Percentiles rank a stretch among this genome's conserved stretches.
Evolutionary conservation across 768 basidiomycete genomes (phyloP).

Genomic region (Russula sp.): DNA sequence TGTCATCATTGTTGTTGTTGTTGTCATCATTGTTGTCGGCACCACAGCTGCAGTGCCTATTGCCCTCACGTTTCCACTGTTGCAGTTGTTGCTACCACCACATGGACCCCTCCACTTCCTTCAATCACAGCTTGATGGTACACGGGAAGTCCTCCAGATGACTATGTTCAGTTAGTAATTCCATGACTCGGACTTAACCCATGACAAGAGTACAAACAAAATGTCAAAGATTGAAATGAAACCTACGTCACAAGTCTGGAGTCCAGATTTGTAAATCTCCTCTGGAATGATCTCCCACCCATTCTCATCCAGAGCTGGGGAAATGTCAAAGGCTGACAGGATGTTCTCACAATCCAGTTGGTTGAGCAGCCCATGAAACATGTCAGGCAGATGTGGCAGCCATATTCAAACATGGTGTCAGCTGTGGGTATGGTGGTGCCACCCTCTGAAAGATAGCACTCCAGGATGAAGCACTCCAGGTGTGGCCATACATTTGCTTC

Average conservation of each 20-base stretch:
- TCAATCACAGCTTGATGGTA: slow-evolving; percentile 6
- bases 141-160: slow-evolving; percentile 9
- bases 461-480: slow-evolving; percentile 4
- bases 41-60: too few relatives aligned
- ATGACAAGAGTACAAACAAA: too few relatives aligned
- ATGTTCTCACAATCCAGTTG: slow-evolving; percentile 36
- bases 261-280: not conserved
- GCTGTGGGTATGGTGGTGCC: not conserved
- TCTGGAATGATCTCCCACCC: not conserved
- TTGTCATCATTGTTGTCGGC: too few relatives aligned
- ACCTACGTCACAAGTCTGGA: slow-evolving; percentile 7
- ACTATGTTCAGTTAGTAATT: not conserved
- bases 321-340: slow-evolving; percentile 37
- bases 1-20: too few relatives aligned
- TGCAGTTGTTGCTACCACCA: too few relatives aligned
- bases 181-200: too few relatives aligned
- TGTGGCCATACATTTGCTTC: slow-evolving; percentile 7
- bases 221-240: too few relatives aligned
- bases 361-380: slow-evolving; percentile 33
- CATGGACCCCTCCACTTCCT: slow-evolving; percentile 6
- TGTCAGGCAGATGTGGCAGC: slow-evolving; percentile 25
- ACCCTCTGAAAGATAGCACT: not conserved
- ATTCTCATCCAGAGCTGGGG: not conserved
- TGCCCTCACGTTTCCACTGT: too few relatives aligned
- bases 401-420: slow-evolving; percentile 7